Conservation (phyloP, 345 rosid species). For the Geranium rotundifolium region DNA sequence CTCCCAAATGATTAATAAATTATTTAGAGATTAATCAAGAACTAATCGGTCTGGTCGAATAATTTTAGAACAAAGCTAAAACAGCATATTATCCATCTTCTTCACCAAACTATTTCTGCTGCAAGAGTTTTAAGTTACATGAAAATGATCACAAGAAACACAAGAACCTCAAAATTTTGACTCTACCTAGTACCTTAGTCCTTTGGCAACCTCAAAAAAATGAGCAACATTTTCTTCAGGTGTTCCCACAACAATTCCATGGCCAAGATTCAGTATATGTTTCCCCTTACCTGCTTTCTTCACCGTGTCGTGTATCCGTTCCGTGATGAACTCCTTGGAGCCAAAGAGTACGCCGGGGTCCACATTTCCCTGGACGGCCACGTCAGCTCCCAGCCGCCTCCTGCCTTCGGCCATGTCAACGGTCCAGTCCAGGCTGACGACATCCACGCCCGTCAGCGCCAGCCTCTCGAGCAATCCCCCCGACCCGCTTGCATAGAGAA, state of each 20-base stretch:
- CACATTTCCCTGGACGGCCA: constrained; percentile 91
- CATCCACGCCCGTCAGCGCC: constrained; percentile 76
- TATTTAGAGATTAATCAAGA: too few relatives aligned
- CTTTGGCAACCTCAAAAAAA: constrained; percentile 80
- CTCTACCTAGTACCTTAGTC: constrained; percentile 45
- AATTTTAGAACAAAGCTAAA: too few relatives aligned
- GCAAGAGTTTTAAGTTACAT: background rate
- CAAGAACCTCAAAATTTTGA: too few relatives aligned
- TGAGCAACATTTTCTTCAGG: constrained; percentile 96
- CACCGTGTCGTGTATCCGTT: constrained; percentile 75
- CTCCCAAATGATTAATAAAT: too few relatives aligned
- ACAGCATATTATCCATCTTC: too few relatives aligned
- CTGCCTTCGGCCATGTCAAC: constrained; percentile 98
- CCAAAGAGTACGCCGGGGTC: constrained; percentile 94
- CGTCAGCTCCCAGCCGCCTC: constrained; percentile 53
- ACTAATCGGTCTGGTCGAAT: too few relatives aligned
- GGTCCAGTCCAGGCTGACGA: constrained; percentile 97
- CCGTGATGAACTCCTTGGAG: constrained; percentile 73
- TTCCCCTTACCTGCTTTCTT: constrained; percentile 82
- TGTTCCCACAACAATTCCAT: constrained; percentile 87
- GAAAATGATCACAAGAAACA: background rate
- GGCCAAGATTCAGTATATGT: constrained; percentile 87
- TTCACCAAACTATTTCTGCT: too few relatives aligned
- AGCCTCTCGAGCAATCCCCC: constrained; percentile 93
- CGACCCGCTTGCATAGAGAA: constrained; percentile 88